Conservation (phyloP, 345 rosid genomes). For the Salix suchowensis region DNA sequence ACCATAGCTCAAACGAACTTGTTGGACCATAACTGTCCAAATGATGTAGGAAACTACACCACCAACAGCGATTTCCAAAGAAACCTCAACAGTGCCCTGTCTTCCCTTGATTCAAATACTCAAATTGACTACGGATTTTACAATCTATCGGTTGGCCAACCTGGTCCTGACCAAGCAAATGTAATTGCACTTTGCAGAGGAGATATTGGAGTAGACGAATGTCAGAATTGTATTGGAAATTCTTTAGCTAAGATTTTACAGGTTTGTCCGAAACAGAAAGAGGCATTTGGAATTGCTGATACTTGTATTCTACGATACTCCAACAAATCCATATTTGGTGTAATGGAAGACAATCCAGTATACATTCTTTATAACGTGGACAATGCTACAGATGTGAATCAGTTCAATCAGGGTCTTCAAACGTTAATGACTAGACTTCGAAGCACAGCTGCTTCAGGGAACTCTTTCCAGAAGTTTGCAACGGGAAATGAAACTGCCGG, state of each 20-base stretch:
- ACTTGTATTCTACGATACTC: constrained; percentile 17
- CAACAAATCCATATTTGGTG: constrained; percentile 4
- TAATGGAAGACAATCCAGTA: background rate
- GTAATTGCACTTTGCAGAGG: too few species aligned
- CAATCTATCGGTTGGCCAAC: background rate
- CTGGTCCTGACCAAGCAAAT: too few species aligned
- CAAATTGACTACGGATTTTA: constrained; percentile 13
- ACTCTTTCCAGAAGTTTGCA: constrained; percentile 21
- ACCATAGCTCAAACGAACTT: constrained; percentile 10
- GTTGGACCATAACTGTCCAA: background rate
- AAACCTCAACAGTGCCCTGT: constrained; percentile 16
- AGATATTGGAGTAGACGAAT: too few species aligned
- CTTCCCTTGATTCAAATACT: background rate
- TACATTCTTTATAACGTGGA: fast-evolving
- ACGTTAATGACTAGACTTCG: constrained; percentile 10
- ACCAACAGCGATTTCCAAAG: constrained; percentile 1
- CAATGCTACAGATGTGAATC: background rate
- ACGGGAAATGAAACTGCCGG: background rate
- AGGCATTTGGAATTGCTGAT: constrained; percentile 1
- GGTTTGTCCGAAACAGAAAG: constrained; percentile 5
- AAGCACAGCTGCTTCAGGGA: constrained; percentile 12
- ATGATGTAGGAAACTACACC: constrained; percentile 17
- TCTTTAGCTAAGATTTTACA: background rate
- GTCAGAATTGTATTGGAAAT: too few species aligned
- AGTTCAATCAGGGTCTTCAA: constrained; percentile 4